phyloP scores from a whole-genome alignment of 2,329 filamentous ascomycete species.

The Annulohypoxylon truncatum region DNA sequence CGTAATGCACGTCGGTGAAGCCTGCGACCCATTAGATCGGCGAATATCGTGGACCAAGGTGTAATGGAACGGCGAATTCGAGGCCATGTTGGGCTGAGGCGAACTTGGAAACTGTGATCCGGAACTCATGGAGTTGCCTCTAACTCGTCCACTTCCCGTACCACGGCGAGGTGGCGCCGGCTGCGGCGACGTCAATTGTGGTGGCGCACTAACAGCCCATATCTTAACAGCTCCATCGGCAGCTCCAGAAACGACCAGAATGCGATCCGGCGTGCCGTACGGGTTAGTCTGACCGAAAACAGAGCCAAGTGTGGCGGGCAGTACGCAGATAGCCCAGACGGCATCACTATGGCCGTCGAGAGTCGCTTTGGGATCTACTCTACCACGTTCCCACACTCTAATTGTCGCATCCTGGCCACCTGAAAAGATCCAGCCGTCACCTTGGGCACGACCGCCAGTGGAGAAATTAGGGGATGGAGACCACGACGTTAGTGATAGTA shows the following conservation, averaged over 20 bases:
- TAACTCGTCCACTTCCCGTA: constrained; percentile 75
- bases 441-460: constrained; percentile 85
- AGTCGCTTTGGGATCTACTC: constrained; percentile 94
- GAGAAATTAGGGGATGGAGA: constrained; percentile 89
- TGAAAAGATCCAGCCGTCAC: constrained; percentile 98
- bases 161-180: constrained; percentile 71
- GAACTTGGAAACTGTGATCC: constrained; percentile 91
- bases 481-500: constrained; percentile 88
- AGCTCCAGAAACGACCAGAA: constrained; percentile 89
- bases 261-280: constrained; percentile 84
- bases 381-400: constrained; percentile 92
- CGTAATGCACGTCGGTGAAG: constrained; percentile 92
- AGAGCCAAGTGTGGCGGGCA: constrained; percentile 83
- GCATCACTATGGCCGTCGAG: constrained; percentile 95
- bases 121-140: constrained; percentile 93
- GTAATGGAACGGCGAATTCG: constrained; percentile 86
- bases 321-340: constrained; percentile 93
- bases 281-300: constrained; percentile 81
- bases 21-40: constrained; percentile 71
- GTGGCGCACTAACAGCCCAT: constrained; percentile 93
- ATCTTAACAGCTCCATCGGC: constrained; percentile 92
- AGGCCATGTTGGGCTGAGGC: constrained; percentile 88
- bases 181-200: constrained; percentile 84
- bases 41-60: constrained; percentile 89
- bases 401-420: constrained; percentile 94